Evolutionary conservation across 1,139 yeast genomes (phyloP).

Genomic region (Debaryomyces sp.): DNA sequence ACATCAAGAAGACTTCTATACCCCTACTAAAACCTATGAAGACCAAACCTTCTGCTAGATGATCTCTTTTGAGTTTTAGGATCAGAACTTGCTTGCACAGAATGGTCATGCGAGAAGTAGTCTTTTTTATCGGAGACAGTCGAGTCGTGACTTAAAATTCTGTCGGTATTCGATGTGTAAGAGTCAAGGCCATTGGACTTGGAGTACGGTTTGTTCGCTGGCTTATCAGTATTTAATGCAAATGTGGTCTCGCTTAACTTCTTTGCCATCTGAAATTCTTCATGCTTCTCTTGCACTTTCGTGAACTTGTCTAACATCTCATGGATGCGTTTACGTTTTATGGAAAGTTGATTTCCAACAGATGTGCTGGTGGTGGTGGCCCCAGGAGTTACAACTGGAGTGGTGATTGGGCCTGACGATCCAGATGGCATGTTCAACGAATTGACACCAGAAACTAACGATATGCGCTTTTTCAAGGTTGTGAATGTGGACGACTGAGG

Average conservation of each 20-base stretch:
- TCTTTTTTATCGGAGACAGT: conserved; percentile 17
- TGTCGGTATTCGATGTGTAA: conserved; percentile 15
- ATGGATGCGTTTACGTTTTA: conserved; percentile 44
- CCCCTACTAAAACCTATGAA: conserved; percentile 8
- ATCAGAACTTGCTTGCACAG: not conserved
- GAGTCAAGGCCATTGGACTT: not conserved
- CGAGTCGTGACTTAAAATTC: conserved; percentile 16
- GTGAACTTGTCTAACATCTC: conserved; percentile 67
- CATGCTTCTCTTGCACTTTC: conserved; percentile 60
- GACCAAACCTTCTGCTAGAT: conserved; percentile 11
- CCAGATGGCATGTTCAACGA: conserved; percentile 18
- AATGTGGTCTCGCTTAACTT: not conserved
- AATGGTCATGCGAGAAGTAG: conserved; percentile 12
- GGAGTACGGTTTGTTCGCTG: not conserved
- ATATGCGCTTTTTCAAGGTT: conserved; percentile 74
- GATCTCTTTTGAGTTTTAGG: conserved; percentile 7
- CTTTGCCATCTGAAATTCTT: conserved; percentile 18
- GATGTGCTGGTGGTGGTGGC: conserved; percentile 17
- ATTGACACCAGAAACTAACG: conserved; percentile 40
- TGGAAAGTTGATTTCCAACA: conserved; percentile 32
- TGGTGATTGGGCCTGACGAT: conserved; percentile 17
- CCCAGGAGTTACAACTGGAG: conserved; percentile 27
- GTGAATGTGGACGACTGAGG: conserved; percentile 96
- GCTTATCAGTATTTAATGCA: not conserved
- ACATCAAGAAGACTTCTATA: not conserved